phyloP scores from a whole-genome alignment of 2,329 filamentous ascomycete species.

The Fusarium mangiferae region DNA sequence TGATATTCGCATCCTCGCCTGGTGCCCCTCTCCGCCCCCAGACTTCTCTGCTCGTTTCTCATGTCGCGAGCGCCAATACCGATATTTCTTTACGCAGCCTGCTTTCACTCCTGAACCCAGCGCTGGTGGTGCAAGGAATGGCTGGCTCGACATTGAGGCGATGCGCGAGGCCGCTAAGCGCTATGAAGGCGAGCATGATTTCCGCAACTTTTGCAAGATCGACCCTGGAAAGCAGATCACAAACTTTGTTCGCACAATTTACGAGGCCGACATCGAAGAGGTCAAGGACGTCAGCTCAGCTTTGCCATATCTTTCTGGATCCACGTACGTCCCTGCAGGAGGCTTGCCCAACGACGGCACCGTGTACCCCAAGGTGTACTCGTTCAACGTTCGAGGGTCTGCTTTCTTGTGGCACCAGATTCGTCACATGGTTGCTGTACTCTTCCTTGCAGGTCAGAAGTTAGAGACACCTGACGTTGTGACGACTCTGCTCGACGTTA shows the following conservation, averaged over 20 bases:
- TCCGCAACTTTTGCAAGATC: constrained; percentile 96
- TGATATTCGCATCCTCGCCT: constrained; percentile 91
- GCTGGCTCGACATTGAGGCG: constrained; percentile 86
- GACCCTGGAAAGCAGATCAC: constrained; percentile 90
- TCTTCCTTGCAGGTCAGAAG: constrained; percentile 93
- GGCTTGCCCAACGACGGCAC: constrained; percentile 4
- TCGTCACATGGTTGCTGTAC: constrained; percentile 87
- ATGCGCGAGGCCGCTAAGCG: constrained; percentile 86
- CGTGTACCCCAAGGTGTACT: constrained; percentile 75
- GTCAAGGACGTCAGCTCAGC: constrained; percentile 65
- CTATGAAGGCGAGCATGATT: constrained; percentile 89
- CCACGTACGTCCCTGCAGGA: constrained; percentile 49
- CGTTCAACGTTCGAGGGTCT: constrained; percentile 87
- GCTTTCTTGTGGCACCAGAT: constrained; percentile 99
- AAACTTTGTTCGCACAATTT: constrained; percentile 83
- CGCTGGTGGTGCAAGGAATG: constrained; percentile 61
- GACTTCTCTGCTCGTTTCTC: constrained; percentile 93
- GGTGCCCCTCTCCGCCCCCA: constrained; percentile 84
- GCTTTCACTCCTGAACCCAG: constrained; percentile 74
- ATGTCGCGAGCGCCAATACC: constrained; percentile 89
- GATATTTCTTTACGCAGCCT: constrained; percentile 98
- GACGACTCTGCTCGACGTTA: constrained; percentile 77
- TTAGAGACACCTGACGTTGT: constrained; percentile 81
- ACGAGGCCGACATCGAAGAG: constrained; percentile 80
- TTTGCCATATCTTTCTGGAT: constrained; percentile 63